phyloP scores from a whole-genome alignment of 371 early-diverging fungal species.

The Mucor circinelloides region DNA sequence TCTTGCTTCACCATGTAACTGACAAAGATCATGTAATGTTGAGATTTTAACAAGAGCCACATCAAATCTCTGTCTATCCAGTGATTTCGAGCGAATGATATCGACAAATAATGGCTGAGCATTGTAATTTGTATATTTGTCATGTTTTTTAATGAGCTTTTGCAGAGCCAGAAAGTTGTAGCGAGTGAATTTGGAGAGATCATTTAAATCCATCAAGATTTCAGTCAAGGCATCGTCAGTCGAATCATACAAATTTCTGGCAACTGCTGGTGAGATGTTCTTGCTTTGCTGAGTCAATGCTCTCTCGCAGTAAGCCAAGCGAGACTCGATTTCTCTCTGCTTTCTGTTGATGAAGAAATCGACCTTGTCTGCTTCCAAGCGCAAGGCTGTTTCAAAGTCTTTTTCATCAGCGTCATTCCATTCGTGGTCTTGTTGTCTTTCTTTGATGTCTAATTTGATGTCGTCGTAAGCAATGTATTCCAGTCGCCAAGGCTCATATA shows the following conservation, averaged over 20 bases:
- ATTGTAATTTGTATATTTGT: constrained; percentile 48
- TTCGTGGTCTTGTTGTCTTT: constrained; percentile 38
- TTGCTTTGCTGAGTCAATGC: constrained; percentile 33
- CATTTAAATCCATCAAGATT: constrained; percentile 84
- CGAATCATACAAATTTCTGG: constrained; percentile 36
- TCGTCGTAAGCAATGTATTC: constrained; percentile 86
- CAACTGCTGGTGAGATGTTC: constrained; percentile 19
- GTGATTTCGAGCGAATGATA: constrained; percentile 31
- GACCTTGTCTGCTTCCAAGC: constrained; percentile 90
- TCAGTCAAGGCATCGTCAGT: constrained; percentile 80
- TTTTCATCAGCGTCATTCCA: constrained; percentile 78
- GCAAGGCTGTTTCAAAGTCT: constrained; percentile 80
- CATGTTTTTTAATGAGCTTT: constrained; percentile 90
- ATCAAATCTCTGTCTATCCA: constrained; percentile 70
- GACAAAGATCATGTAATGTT: constrained; percentile 83
- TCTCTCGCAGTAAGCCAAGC: constrained; percentile 77
- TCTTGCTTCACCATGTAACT: constrained; percentile 70
- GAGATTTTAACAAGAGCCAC: constrained; percentile 85
- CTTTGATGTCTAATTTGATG: constrained; percentile 76
- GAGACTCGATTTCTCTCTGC: constrained; percentile 85
- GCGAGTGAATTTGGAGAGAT: constrained; percentile 91
- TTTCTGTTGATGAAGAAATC: constrained; percentile 61
- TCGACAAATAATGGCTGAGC: constrained; percentile 30
- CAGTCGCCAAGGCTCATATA: constrained; percentile 82
- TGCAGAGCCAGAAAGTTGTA: constrained; percentile 95